phyloP scores from a whole-genome alignment of 1,284 basidiomycete species.

The Stygiomarasmius scandens region DNA sequence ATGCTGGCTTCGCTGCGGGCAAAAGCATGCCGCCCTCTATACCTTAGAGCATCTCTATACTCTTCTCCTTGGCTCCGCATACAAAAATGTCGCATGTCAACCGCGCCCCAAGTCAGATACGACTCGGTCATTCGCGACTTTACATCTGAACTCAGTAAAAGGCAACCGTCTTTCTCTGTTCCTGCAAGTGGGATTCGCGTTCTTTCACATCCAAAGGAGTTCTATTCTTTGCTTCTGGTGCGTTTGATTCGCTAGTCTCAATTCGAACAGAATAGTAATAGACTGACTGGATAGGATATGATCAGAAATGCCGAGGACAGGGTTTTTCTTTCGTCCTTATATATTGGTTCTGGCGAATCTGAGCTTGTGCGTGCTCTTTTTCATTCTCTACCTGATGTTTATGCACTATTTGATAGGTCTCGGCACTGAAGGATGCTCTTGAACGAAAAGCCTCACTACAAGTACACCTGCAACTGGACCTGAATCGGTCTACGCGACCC shows the following conservation, averaged over 20 bases:
- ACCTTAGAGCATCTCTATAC: too few species aligned
- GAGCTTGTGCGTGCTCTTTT: conserved; percentile 59
- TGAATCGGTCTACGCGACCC: conserved; percentile 89
- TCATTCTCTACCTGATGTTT: background rate
- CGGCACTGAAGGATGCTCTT: conserved; percentile 65
- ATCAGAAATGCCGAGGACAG: conserved; percentile 72
- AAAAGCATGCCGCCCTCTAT: too few species aligned
- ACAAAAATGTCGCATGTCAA: too few species aligned
- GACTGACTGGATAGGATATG: conserved; percentile 58
- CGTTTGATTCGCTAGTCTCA: conserved; percentile 2
- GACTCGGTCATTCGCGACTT: conserved; percentile 42
- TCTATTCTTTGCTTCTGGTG: conserved; percentile 43
- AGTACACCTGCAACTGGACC: conserved; percentile 82
- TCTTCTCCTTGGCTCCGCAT: too few species aligned
- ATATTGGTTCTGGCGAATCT: conserved; percentile 73
- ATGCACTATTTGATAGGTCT: conserved; percentile 51
- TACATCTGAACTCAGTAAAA: conserved; percentile 34
- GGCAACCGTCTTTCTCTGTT: conserved; percentile 43
- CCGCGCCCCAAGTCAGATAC: too few species aligned
- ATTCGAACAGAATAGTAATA: background rate
- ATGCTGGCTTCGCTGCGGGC: too few species aligned
- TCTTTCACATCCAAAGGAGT: conserved; percentile 41
- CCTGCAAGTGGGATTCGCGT: conserved; percentile 38
- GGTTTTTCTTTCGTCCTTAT: conserved; percentile 87
- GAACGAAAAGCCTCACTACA: conserved; percentile 62